A percentile compares a stretch with the other conserved stretches of the same genome.
These are phyloP conservation scores for Inosperma sp. DNA, from an alignment of 768 basidiomycete genomes.

Conservation along the genomic window DNA sequence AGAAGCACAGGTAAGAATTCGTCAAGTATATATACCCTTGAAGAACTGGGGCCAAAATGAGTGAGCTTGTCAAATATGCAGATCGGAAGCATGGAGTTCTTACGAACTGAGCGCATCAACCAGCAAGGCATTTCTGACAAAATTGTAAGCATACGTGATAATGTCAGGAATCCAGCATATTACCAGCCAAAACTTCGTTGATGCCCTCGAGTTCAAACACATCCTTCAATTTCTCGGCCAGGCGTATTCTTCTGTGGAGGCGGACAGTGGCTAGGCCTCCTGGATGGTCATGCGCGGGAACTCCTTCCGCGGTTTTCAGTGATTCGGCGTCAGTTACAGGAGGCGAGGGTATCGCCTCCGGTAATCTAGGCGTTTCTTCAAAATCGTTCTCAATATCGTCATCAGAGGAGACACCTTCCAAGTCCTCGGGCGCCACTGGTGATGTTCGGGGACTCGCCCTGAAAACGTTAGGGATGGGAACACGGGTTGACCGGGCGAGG, in stretches of 20 bases:
- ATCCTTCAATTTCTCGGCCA: conserved; percentile 86
- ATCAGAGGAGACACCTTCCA: conserved; percentile 19
- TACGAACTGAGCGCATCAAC: conserved; percentile 84
- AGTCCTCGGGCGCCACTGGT: conserved; percentile 31
- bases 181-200: conserved; percentile 81
- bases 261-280: conserved; percentile 74
- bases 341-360: conserved; percentile 10
- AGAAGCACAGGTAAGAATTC: conserved; percentile 91
- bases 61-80: conserved; percentile 1
- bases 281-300: conserved; percentile 33
- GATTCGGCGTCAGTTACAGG: neutral
- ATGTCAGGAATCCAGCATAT: no score
- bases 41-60: conserved; percentile 56
- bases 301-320: conserved; percentile 8
- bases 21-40: conserved; percentile 99
- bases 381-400: conserved; percentile 47
- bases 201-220: conserved; percentile 81
- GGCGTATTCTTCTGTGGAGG: conserved; percentile 56
- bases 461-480: conserved; percentile 26
- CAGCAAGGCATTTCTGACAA: conserved; percentile 85
- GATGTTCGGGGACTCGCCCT: conserved; percentile 20
- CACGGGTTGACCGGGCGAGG: conserved; percentile 58
- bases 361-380: conserved; percentile 48
- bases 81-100: conserved; percentile 33
- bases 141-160: conserved; percentile 9